Evolutionary conservation across 768 basidiomycete species (phyloP).

Genomic region (Fomitopsis serialis): DNA sequence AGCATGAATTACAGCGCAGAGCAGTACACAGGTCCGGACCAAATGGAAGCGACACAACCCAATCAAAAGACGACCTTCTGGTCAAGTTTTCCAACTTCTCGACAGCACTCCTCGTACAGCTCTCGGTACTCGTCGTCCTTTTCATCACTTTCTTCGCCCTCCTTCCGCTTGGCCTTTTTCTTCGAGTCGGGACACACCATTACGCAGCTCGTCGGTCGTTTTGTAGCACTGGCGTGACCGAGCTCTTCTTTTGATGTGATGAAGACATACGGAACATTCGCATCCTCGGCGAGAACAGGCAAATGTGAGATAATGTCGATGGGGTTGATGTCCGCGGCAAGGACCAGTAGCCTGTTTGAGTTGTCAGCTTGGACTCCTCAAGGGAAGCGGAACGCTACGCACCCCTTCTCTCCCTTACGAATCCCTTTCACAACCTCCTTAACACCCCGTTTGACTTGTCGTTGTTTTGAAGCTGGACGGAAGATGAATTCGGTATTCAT

Average conservation of each 20-base stretch:
- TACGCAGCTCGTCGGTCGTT: constrained; percentile 97
- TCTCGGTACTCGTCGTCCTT: constrained; percentile 84
- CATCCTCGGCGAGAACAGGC: constrained; percentile 91
- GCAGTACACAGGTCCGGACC: background rate
- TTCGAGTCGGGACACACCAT: constrained; percentile 86
- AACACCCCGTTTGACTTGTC: constrained; percentile 95
- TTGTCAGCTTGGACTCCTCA: background rate
- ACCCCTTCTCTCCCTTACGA: constrained; percentile 97
- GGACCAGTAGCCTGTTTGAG: constrained; percentile 65
- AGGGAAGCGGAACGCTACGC: constrained; percentile 21
- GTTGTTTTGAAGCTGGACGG: constrained; percentile 78
- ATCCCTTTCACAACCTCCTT: constrained; percentile 99
- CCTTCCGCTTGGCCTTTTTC: constrained; percentile 60
- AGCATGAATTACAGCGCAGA: constrained; percentile 11
- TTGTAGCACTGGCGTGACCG: constrained; percentile 92
- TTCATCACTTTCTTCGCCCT: constrained; percentile 48
- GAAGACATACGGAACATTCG: constrained; percentile 85
- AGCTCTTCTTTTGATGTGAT: constrained; percentile 93
- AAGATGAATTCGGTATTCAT: background rate
- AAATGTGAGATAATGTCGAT: constrained; percentile 98
- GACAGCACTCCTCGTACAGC: constrained; percentile 78
- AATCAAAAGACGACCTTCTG: constrained; percentile 58
- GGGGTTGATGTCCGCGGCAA: constrained; percentile 96
- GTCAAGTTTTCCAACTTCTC: constrained; percentile 82
- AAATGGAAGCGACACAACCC: constrained; percentile 1